phyloP scores from a whole-genome alignment of 1,139 yeast species.

The Wickerhamomyces sp. region DNA sequence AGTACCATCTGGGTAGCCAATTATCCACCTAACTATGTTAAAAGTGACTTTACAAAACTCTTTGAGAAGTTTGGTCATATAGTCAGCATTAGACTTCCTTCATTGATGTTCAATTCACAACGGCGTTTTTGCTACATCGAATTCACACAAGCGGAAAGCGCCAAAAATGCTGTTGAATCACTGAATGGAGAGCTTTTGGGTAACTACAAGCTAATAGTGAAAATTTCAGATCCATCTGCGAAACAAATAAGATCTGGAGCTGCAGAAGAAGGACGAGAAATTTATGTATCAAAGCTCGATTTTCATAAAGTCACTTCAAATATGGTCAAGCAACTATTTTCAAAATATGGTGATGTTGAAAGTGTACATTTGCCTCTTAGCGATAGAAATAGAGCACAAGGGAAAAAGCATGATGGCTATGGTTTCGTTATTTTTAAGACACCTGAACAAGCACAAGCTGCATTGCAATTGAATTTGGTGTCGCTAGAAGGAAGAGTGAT shows the following conservation, averaged over 20 bases:
- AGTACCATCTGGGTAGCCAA: constrained; percentile 68
- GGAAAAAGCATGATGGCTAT: constrained; percentile 44
- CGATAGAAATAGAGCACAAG: constrained; percentile 27
- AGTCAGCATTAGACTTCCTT: constrained; percentile 59
- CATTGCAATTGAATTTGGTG: constrained; percentile 36
- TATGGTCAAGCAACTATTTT: constrained; percentile 31
- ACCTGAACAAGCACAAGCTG: constrained; percentile 36
- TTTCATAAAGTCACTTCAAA: constrained; percentile 31
- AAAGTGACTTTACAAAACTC: constrained; percentile 35
- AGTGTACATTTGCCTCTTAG: constrained; percentile 46
- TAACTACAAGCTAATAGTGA: constrained; percentile 43
- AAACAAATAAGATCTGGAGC: constrained; percentile 38
- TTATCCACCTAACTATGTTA: constrained; percentile 56
- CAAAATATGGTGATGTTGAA: constrained; percentile 45
- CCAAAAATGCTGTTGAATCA: constrained; percentile 40
- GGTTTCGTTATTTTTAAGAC: constrained; percentile 50
- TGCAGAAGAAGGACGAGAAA: constrained; percentile 48
- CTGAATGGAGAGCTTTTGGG: constrained; percentile 38
- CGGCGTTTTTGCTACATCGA: constrained; percentile 80
- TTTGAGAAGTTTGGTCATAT: constrained; percentile 45
- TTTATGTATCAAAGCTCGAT: constrained; percentile 51
- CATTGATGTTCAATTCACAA: constrained; percentile 48
- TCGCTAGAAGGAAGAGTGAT: constrained; percentile 40
- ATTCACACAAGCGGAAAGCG: constrained; percentile 40
- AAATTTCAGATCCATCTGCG: constrained; percentile 51